A percentile compares a stretch with the other conserved stretches of the same genome.
Conservation (phyloP, 108 stramenopile genomes). For the Fistulifera pelliculosa region DNA sequence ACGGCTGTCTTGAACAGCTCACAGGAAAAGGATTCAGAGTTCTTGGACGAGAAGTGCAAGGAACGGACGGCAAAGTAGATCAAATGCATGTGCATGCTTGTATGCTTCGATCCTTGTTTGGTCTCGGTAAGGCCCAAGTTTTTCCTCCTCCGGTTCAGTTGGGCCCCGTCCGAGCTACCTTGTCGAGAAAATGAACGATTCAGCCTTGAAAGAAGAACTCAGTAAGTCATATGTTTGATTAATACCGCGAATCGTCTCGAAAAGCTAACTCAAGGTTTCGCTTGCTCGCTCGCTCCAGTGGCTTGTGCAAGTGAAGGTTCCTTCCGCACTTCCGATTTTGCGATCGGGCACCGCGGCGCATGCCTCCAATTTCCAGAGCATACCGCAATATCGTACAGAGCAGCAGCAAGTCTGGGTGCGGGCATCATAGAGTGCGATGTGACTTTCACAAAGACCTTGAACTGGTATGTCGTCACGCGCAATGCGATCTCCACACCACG, state of each 20-base stretch:
- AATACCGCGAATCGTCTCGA: background rate
- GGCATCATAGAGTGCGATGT: slow-evolving; percentile 79
- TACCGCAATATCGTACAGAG: slow-evolving; percentile 17
- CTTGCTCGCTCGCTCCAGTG: background rate
- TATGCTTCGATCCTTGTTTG: slow-evolving; percentile 32
- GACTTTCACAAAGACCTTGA: slow-evolving; percentile 63
- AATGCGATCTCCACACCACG: slow-evolving; percentile 69
- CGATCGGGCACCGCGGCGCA: slow-evolving; percentile 74
- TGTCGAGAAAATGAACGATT: slow-evolving; percentile 39
- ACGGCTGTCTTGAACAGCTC: slow-evolving; percentile 35
- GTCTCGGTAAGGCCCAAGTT: slow-evolving; percentile 1
- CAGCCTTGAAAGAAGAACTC: slow-evolving; percentile 36
- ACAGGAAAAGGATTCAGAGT: slow-evolving; percentile 33
- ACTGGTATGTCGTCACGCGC: slow-evolving; percentile 63
- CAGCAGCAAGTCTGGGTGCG: slow-evolving; percentile 28
- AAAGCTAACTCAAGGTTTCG: background rate
- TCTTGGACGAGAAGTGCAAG: slow-evolving; percentile 29
- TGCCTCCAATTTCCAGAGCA: slow-evolving; percentile 54
- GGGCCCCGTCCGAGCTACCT: slow-evolving; percentile 59
- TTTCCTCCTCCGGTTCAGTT: slow-evolving; percentile 13
- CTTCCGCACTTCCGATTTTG: slow-evolving; percentile 32
- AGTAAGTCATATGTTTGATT: slow-evolving; percentile 14
- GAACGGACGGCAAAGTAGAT: slow-evolving; percentile 28
- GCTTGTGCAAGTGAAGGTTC: background rate
- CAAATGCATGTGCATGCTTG: slow-evolving; percentile 48